These are phyloP conservation scores for Earliella scabrosa DNA, from an alignment of 1,284 basidiomycete genomes.

Conservation along the genomic window DNA sequence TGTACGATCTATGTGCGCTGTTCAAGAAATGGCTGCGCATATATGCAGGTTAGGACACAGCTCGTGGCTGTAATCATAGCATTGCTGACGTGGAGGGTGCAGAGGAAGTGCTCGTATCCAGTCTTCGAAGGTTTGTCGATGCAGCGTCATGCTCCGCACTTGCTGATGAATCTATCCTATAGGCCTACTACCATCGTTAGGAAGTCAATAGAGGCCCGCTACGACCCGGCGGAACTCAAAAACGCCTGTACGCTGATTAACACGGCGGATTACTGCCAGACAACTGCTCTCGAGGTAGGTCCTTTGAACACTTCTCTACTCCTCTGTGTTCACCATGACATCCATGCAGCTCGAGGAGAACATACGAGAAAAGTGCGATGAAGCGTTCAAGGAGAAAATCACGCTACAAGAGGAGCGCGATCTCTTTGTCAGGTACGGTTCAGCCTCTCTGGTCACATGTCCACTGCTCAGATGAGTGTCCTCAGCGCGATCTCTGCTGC, in stretches of 20 bases:
- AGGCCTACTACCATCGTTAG: conserved; percentile 49
- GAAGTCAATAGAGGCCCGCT: conserved; percentile 77
- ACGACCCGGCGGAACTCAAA: conserved; percentile 74
- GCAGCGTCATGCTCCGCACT: too few relatives aligned
- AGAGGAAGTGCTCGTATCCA: conserved; percentile 86
- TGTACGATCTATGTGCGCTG: conserved; percentile 79
- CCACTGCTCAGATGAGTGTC: neutral
- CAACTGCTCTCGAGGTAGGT: conserved; percentile 82
- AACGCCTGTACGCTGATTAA: conserved; percentile 90
- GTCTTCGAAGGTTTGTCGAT: conserved; percentile 62
- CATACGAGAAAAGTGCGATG: conserved; percentile 81
- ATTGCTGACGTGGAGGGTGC: neutral
- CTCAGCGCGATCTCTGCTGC: conserved; percentile 80
- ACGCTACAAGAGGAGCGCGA: conserved; percentile 88
- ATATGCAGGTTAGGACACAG: conserved; percentile 74
- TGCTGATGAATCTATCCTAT: neutral
- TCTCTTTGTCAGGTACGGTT: conserved; percentile 85
- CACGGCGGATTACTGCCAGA: conserved; percentile 97
- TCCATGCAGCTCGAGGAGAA: conserved; percentile 84
- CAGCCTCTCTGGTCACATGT: too few relatives aligned
- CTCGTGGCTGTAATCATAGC: too few relatives aligned
- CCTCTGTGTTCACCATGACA: neutral
- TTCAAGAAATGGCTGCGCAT: conserved; percentile 94
- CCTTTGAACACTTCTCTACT: neutral
- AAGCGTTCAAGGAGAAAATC: conserved; percentile 78